Percentiles rank a stretch among this genome's conserved stretches.
Evolutionary conservation across 495 filamentous ascomycete genomes (phyloP).

Genomic region (Lasiosphaeris hirsuta): DNA sequence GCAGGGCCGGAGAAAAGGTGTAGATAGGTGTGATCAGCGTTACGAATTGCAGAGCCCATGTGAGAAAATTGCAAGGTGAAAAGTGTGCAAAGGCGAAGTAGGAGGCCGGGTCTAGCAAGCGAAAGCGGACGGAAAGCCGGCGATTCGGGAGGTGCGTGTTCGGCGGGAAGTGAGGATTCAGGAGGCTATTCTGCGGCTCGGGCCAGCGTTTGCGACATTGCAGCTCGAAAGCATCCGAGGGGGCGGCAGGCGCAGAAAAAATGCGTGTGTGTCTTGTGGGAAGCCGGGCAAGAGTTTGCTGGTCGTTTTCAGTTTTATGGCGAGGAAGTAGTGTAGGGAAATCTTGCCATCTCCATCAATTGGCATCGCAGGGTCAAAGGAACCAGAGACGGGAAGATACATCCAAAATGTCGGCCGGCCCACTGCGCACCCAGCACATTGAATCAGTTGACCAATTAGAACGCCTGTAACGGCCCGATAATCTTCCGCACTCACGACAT

Average conservation of each 20-base stretch:
- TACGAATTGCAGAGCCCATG: conserved; percentile 17
- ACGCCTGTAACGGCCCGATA: neutral
- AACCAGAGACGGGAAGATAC: neutral
- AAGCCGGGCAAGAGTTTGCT: neutral
- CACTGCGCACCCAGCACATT: neutral
- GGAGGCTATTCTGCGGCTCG: conserved; percentile 27
- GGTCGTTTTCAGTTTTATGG: neutral
- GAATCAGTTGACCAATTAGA: neutral
- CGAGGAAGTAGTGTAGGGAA: neutral
- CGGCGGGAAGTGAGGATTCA: neutral
- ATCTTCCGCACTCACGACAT: neutral
- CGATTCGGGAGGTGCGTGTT: neutral
- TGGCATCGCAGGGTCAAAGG: conserved; percentile 5
- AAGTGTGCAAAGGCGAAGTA: no score
- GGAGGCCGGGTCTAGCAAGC: neutral
- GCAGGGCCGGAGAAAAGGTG: neutral
- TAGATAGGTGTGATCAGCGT: neutral
- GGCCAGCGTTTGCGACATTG: conserved; percentile 26
- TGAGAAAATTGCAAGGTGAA: neutral
- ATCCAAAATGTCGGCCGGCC: neutral
- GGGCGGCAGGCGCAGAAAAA: neutral
- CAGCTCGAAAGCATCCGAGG: conserved; percentile 10
- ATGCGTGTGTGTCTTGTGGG: neutral
- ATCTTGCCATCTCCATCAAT: neutral
- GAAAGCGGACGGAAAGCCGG: neutral